phyloP scores from a whole-genome alignment of 192 early-diverging fungal genomes.

The Coemansia sp. region DNA sequence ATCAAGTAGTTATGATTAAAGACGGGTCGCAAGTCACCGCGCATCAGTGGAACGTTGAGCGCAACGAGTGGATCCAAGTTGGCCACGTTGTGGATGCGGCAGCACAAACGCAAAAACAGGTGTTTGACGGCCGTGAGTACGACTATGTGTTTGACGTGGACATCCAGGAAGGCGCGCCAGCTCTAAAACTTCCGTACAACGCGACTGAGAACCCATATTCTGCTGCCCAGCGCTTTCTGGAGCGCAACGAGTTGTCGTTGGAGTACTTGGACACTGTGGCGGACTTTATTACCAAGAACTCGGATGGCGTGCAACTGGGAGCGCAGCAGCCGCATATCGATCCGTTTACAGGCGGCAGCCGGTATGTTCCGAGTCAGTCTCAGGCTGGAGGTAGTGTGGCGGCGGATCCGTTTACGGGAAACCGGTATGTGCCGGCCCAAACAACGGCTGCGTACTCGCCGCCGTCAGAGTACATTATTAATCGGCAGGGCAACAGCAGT shows the following conservation, averaged over 20 bases:
- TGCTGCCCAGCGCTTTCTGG: slow-evolving; percentile 90
- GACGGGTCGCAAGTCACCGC: slow-evolving; percentile 74
- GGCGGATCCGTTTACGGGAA: slow-evolving; percentile 43
- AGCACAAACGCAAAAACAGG: slow-evolving; percentile 71
- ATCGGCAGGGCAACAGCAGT: slow-evolving; percentile 65
- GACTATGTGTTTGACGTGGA: slow-evolving; percentile 99
- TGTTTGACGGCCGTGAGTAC: slow-evolving; percentile 86
- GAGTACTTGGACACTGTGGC: slow-evolving; percentile 91
- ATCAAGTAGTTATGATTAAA: slow-evolving; percentile 90
- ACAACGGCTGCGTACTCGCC: slow-evolving; percentile 14
- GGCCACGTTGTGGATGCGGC: slow-evolving; percentile 93
- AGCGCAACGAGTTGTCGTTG: slow-evolving; percentile 74
- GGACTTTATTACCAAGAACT: slow-evolving; percentile 89
- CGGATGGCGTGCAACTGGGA: slow-evolving; percentile 57
- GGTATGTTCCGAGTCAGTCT: slow-evolving; percentile 60
- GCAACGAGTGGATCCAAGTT: slow-evolving; percentile 76
- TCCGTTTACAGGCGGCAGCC: slow-evolving; percentile 55
- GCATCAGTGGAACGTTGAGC: slow-evolving; percentile 77
- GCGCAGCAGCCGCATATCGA: slow-evolving; percentile 9
- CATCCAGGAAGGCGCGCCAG: slow-evolving; percentile 75
- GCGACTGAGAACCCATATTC: slow-evolving; percentile 86
- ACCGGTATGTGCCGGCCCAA: slow-evolving; percentile 60
- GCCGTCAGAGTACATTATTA: slow-evolving; percentile 58
- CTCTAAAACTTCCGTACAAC: slow-evolving; percentile 94
- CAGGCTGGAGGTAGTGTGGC: not conserved